Evolutionary conservation across 1,139 yeast species (phyloP), one percentile per base, ranked within the genome.

Genomic region (Candida dubliniensis): DNA sequence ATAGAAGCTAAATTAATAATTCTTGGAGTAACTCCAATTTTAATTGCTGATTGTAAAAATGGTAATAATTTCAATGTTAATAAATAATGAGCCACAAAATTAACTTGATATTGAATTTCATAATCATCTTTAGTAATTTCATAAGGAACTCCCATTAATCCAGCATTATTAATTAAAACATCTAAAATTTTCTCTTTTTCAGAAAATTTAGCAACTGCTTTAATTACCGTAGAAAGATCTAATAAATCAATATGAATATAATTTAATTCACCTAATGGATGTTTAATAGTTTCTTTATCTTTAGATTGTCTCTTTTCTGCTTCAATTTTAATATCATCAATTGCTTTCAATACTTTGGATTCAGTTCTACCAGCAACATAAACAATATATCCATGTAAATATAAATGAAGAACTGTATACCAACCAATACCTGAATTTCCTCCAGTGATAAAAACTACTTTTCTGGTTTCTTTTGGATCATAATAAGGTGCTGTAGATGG

Each of bases 351-450:
- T 27, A 67, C 68, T 46, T 73, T 61, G 3, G 65, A 53, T 46
- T 61, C 68, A 43, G 67, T 67, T 51, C 78, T 60, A 31, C 76
- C 77, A 5, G 74, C 71, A 45, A 74, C 54, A 48, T 72, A 74
- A 12, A 73, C 68, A 12, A 61, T 57, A 47, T 63, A 72, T 2
- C 79, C 79, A 47, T 71, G 77, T 35, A 71, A 61, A 46, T 67
- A 71, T 32, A 74, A 64, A 46, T 72, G 73, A 34, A 71, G 59
- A 10, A 67, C 70, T 4, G 76, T 69, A 46, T 57, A 70, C 62
- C 59, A 72, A 14, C 79, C 78, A 41, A 73, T 68, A 11, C 79
- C 79, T 36, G 70, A 65, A 47, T 67, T 70, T 14, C 78, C 78
- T 2, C 77, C 78, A 6, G 78, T 73, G 26, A 74, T 59, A 13